Evolutionary conservation across 192 early-diverging fungal species (phyloP).

Genomic region (Jimgerdemannia flammicorona): DNA sequence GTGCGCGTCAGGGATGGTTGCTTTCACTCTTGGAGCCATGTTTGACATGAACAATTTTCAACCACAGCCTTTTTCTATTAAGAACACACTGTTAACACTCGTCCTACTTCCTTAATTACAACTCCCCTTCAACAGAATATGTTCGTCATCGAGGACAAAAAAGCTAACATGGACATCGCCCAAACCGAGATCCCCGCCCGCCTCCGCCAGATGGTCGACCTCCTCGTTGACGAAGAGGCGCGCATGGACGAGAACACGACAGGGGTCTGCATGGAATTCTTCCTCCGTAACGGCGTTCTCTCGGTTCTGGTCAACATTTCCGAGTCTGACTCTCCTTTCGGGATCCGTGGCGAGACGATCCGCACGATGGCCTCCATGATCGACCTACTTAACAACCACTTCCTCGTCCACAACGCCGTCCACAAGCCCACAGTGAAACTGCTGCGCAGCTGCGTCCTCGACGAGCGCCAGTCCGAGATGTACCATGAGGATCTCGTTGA

Average conservation of each 20-base stretch:
- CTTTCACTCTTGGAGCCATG: no score
- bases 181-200: constrained; percentile 75
- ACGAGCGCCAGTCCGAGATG: constrained; percentile 43
- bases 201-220: constrained; percentile 80
- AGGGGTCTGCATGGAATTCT: constrained; percentile 87
- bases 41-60: no score
- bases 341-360: constrained; percentile 77
- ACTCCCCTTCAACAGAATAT: constrained; percentile 20
- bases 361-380: constrained; percentile 77
- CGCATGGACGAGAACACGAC: constrained; percentile 66
- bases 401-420: constrained; percentile 86
- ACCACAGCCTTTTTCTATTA: not conserved
- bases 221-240: constrained; percentile 85
- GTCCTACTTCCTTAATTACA: not conserved
- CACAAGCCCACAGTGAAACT: constrained; percentile 82
- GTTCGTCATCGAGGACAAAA: constrained; percentile 24
- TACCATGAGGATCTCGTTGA: constrained; percentile 64
- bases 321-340: constrained; percentile 72
- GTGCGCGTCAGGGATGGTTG: no score
- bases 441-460: constrained; percentile 62
- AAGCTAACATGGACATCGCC: constrained; percentile 38
- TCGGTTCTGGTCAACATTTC: constrained; percentile 73
- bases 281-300: constrained; percentile 82
- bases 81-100: constrained; percentile 6
- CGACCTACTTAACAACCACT: constrained; percentile 80